Evolutionary conservation across 192 early-diverging fungal genomes (phyloP).

Genomic region (Coemansia sp.): DNA sequence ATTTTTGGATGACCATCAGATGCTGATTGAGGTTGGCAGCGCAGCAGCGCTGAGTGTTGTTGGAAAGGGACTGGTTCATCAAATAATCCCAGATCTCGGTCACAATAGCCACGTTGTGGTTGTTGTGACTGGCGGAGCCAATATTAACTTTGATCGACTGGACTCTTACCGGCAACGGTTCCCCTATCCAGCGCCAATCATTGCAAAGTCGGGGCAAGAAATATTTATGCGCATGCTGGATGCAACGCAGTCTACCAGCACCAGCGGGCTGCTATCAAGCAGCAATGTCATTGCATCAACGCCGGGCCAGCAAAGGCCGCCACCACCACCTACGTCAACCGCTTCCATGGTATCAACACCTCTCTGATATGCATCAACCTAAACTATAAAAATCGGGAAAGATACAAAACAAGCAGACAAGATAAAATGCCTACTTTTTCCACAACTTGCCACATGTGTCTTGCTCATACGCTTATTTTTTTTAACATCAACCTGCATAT

Average conservation of each 20-base stretch:
- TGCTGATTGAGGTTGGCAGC: slow-evolving; percentile 62
- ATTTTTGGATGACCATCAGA: slow-evolving; percentile 35
- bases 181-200: slow-evolving; percentile 61
- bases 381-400: too few relatives aligned
- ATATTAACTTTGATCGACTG: slow-evolving; percentile 62
- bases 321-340: neutral
- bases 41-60: slow-evolving; percentile 63
- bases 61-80: slow-evolving; percentile 61
- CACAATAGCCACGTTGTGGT: slow-evolving; percentile 63
- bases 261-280: neutral
- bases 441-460: too few relatives aligned
- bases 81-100: slow-evolving; percentile 61
- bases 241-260: slow-evolving; percentile 14
- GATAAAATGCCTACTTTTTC: too few relatives aligned
- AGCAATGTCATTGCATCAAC: neutral
- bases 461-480: too few relatives aligned
- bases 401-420: too few relatives aligned
- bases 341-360: slow-evolving; percentile 5
- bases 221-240: slow-evolving; percentile 57
- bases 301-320: neutral
- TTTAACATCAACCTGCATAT: neutral
- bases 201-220: slow-evolving; percentile 71
- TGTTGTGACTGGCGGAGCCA: slow-evolving; percentile 68
- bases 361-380: too few relatives aligned
- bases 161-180: slow-evolving; percentile 61